A percentile compares a stretch with the other conserved stretches of the same genome.
These are phyloP conservation scores for Mariannaea elegans DNA, from an alignment of 2,329 filamentous ascomycete species.

Conservation along the genomic window DNA sequence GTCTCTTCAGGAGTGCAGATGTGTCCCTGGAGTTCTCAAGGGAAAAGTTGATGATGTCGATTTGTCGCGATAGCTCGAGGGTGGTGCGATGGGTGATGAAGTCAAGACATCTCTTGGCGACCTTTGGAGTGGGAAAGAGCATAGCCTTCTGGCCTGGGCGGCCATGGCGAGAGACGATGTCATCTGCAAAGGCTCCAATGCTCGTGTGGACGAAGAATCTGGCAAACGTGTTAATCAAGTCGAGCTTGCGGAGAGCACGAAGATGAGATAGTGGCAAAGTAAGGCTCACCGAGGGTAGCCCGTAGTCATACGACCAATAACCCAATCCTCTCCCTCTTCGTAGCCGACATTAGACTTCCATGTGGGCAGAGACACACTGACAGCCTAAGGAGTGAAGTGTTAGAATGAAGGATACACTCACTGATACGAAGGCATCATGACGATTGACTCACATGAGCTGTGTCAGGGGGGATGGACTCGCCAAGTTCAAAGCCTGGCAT, in stretches of 20 bases:
- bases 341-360: constrained; percentile 93
- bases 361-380: constrained; percentile 94
- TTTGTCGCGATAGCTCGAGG: constrained; percentile 55
- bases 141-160: constrained; percentile 73
- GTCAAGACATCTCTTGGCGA: constrained; percentile 76
- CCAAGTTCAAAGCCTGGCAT: constrained; percentile 67
- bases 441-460: constrained; percentile 72
- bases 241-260: neutral
- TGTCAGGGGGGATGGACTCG: constrained; percentile 79
- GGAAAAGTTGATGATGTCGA: constrained; percentile 69
- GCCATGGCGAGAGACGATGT: constrained; percentile 73
- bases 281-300: constrained; percentile 81
- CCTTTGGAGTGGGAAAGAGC: constrained; percentile 78
- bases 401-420: neutral
- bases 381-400: constrained; percentile 67
- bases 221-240: constrained; percentile 23
- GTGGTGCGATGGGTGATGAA: constrained; percentile 74
- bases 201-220: constrained; percentile 93
- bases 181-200: constrained; percentile 76
- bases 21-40: constrained; percentile 64
- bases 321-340: constrained; percentile 90
- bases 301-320: constrained; percentile 84
- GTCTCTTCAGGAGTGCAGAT: constrained; percentile 60
- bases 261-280: neutral
- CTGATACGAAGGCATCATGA: constrained; percentile 1